Base-by-base conservation (phyloP, 208 protist species). In the Crithidia mellificae region DNA sequence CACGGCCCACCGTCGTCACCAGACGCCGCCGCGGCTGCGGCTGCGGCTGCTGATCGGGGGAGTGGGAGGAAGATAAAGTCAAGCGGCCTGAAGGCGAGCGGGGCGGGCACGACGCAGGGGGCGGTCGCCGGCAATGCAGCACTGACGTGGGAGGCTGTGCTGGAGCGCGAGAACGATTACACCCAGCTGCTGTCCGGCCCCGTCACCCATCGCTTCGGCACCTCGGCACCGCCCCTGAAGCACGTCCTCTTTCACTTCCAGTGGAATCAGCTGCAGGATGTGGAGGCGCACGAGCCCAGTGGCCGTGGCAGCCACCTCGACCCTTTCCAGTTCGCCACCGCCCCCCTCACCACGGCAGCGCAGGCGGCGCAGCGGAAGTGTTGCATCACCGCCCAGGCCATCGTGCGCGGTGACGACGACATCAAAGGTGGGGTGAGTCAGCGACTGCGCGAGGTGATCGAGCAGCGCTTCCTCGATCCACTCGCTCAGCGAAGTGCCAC, bases 261-360 rank as follows among this genome's bases (percentile, higher is more conserved):
- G 53, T 91, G 84, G 88, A 78, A 78, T n/a, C 78, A 87, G 53
- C 72, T 94, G 56, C 73, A 78, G 29, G 89, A 92, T 43, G 68
- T 79, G 20, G 86, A 91, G 43, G 77, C 78, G 17, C 80, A 85
- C 20, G 88, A 88, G 49, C 20, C 39, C 47, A 39, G 24, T 39
- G 68, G 62, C 4, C 61, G 63, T 17, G 32, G 47, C 38, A 68
- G 73, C 44, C 65, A 70, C 29, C 61, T 79, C 36, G 62, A 70
- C 44, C 73, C 73, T 12, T 79, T 79, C 34, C 61, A 64, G 4
- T 69, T 72, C 32, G 46, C 72, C 44, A 22, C 29, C n/a, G 17
- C 39, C 2, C 27, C 47, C 25, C 30, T 41, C 32, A 44, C 32
- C 39, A 56, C 72, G 17, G 71, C 56, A 3, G 64, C 50, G 27